Conservation (phyloP, 177 flowering plant species). For the Vitis hybrid region DNA sequence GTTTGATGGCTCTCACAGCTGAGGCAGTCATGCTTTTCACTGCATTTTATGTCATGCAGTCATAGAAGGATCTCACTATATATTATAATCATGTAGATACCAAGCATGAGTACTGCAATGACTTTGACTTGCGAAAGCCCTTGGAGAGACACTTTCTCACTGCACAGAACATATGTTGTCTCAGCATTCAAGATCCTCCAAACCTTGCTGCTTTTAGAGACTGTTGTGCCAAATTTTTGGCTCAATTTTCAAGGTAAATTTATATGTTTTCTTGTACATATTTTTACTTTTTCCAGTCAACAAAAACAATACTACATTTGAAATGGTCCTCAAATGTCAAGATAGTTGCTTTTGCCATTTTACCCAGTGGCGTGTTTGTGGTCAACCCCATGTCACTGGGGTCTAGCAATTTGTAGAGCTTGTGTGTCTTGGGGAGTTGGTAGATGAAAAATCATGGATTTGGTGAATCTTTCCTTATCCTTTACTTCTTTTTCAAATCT, state of each 20-base stretch:
- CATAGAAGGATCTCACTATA: no score
- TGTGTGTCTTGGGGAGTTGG: no score
- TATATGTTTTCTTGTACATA: background rate
- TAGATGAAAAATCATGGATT: no score
- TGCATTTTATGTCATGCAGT: background rate
- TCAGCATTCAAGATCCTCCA: conserved; percentile 56
- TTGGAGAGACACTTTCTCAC: conserved; percentile 64
- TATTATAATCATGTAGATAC: conserved; percentile 40
- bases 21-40: background rate
- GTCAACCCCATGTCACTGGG: no score
- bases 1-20: no score
- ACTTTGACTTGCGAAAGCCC: conserved; percentile 92
- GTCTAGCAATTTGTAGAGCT: no score
- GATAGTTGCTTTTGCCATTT: background rate
- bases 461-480: no score
- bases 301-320: no score
- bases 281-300: background rate
- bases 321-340: no score
- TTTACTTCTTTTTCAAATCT: no score
- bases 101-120: conserved; percentile 70
- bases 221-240: conserved; percentile 64
- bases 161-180: conserved; percentile 60
- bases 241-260: conserved; percentile 59
- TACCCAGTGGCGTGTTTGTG: background rate
- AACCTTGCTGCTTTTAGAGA: conserved; percentile 47